phyloP scores from a whole-genome alignment of 768 basidiomycete genomes.

The Pluteus cervinus region DNA sequence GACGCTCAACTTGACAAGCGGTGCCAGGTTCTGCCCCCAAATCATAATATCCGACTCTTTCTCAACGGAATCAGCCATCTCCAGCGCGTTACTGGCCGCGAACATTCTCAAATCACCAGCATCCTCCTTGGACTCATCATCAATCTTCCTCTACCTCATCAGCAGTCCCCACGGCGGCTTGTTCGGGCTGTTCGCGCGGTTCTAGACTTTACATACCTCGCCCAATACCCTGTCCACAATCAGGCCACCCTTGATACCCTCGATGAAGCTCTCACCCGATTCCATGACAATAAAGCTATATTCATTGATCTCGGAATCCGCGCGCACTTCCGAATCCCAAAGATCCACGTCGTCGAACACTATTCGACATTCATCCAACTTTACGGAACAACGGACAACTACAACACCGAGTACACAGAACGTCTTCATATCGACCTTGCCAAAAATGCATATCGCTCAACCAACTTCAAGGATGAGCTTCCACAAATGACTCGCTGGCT shows the following conservation, averaged over 20 bases:
- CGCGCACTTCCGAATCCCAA: constrained; percentile 34
- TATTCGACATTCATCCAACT: constrained; percentile 15
- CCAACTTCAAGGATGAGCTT: constrained; percentile 1
- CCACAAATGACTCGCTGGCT: constrained; percentile 4
- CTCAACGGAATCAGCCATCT: constrained; percentile 27
- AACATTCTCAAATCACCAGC: constrained; percentile 25
- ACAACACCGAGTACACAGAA: constrained; percentile 8
- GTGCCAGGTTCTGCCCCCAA: constrained; percentile 23
- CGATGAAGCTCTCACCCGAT: constrained; percentile 19
- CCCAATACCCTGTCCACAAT: constrained; percentile 11
- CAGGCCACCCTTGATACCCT: constrained; percentile 20
- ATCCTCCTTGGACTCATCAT: constrained; percentile 28
- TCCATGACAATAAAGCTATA: constrained; percentile 30
- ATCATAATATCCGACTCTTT: constrained; percentile 28
- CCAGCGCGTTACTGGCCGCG: constrained; percentile 24
- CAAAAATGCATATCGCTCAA: not conserved
- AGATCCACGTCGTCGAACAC: constrained; percentile 31
- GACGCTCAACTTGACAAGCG: constrained; percentile 29
- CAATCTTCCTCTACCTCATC: constrained; percentile 17
- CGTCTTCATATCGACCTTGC: not conserved
- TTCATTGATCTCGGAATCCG: constrained; percentile 29
- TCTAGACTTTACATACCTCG: constrained; percentile 19
- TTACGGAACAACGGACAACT: constrained; percentile 12
- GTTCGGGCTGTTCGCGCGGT: constrained; percentile 10
- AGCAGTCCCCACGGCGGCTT: constrained; percentile 1